A percentile compares a stretch with the other conserved stretches of the same genome.
These are phyloP conservation scores for Capniomyces stellatus DNA, from an alignment of 371 early-diverging fungal genomes.

Conservation along the genomic window DNA sequence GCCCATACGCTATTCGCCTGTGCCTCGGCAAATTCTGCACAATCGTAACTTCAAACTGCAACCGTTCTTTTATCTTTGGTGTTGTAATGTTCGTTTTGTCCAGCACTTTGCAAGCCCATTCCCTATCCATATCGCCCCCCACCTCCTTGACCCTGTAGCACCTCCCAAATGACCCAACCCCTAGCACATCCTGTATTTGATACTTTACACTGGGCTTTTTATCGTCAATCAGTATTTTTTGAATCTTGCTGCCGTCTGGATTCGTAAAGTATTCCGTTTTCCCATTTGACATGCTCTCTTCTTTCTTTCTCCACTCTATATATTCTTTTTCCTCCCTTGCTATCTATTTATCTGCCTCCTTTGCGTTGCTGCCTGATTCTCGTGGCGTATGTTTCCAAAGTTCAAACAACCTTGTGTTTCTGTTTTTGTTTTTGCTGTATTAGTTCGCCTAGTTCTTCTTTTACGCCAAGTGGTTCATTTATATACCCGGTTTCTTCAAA, in stretches of 20 bases:
- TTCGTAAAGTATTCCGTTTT: constrained; percentile 3
- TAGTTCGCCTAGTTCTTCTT: too few species aligned
- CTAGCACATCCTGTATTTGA: constrained; percentile 1
- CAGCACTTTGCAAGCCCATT: constrained; percentile 10
- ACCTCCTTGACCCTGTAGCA: constrained; percentile 6
- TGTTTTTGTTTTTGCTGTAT: too few species aligned
- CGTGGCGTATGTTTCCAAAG: too few species aligned
- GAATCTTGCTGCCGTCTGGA: constrained; percentile 4
- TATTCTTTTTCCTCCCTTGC: too few species aligned
- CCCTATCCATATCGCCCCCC: neutral
- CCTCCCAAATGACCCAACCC: constrained; percentile 9
- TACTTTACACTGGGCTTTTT: neutral
- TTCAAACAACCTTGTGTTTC: too few species aligned
- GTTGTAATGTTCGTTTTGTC: constrained; percentile 10
- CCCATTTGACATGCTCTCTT: neutral
- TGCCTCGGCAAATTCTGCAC: constrained; percentile 34
- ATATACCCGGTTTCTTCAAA: too few species aligned
- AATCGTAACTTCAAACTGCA: constrained; percentile 20
- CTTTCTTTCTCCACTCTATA: neutral
- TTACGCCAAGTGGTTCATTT: too few species aligned
- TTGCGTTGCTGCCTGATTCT: too few species aligned
- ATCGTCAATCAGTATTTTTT: neutral
- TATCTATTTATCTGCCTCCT: too few species aligned
- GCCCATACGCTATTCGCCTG: constrained; percentile 69
- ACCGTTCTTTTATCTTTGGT: constrained; percentile 5